These are phyloP conservation scores for Plasmopara viticola DNA, from an alignment of 352 stramenopile genomes.

Conservation along the genomic window DNA sequence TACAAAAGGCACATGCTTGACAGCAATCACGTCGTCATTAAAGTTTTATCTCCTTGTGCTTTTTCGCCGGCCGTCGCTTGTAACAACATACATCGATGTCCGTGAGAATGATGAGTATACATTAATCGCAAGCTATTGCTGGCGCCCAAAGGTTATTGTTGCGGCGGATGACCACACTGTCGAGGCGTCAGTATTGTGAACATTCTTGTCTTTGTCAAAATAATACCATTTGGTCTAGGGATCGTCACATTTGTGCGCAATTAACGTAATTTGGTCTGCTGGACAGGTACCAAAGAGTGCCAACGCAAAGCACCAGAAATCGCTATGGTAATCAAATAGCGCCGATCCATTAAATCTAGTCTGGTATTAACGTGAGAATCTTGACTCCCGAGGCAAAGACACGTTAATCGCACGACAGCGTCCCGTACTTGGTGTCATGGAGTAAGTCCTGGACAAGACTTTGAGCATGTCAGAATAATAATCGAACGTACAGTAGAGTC, in stretches of 20 bases:
- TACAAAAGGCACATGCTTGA: slow-evolving; percentile 24
- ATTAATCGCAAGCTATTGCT: slow-evolving; percentile 9
- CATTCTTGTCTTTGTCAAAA: slow-evolving; percentile 9
- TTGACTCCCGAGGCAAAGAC: slow-evolving; percentile 16
- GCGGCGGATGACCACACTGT: not conserved
- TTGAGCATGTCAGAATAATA: slow-evolving; percentile 17
- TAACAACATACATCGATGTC: slow-evolving; percentile 12
- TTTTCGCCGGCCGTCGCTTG: slow-evolving; percentile 4
- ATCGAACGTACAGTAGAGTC: not conserved
- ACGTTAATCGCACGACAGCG: slow-evolving; percentile 10
- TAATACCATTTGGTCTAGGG: slow-evolving; percentile 23
- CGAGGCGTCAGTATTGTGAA: not conserved
- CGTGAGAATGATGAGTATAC: slow-evolving; percentile 10
- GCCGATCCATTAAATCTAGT: no score
- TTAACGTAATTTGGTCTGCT: no score
- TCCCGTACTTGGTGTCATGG: slow-evolving; percentile 7
- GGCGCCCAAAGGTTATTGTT: slow-evolving; percentile 6
- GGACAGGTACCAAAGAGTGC: no score
- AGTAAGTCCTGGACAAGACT: no score
- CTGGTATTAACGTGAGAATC: slow-evolving; percentile 9
- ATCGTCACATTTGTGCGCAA: slow-evolving; percentile 9
- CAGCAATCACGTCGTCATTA: slow-evolving; percentile 35
- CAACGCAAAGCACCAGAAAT: no score
- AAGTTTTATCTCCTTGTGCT: slow-evolving; percentile 15
- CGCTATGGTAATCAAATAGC: no score